Conservation (phyloP, 2,329 filamentous ascomycete species). For the Trichoderma gracile region DNA sequence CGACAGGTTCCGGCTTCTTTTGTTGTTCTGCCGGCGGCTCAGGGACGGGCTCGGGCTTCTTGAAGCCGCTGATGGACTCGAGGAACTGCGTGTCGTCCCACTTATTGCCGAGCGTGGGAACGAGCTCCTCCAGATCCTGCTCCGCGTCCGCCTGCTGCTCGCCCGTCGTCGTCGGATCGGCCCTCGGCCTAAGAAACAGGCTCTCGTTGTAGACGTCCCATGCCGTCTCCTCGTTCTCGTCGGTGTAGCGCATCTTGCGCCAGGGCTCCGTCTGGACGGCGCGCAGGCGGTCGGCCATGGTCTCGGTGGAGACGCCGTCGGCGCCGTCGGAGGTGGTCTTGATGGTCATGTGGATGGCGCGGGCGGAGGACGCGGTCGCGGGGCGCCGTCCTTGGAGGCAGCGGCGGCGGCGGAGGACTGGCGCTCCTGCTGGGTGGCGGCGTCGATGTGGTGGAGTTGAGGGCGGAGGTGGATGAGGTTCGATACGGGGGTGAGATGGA, state of each 20-base stretch:
- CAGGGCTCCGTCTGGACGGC: slow-evolving; percentile 80
- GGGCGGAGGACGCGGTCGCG: slow-evolving; percentile 54
- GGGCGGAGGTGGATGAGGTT: slow-evolving; percentile 87
- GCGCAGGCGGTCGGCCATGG: slow-evolving; percentile 73
- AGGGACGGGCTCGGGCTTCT: slow-evolving; percentile 36
- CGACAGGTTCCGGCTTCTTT: slow-evolving; percentile 34
- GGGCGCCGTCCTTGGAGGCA: slow-evolving; percentile 33
- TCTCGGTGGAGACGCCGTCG: slow-evolving; percentile 65
- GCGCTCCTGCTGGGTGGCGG: slow-evolving; percentile 69
- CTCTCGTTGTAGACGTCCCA: slow-evolving; percentile 76
- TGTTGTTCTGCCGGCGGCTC: slow-evolving; percentile 22
- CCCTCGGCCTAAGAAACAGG: slow-evolving; percentile 50
- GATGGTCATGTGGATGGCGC: slow-evolving; percentile 83
- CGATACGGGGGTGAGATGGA: slow-evolving; percentile 82
- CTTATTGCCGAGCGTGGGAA: slow-evolving; percentile 43
- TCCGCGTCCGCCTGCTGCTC: slow-evolving; percentile 29
- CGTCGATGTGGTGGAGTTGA: slow-evolving; percentile 91
- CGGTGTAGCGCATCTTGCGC: slow-evolving; percentile 75
- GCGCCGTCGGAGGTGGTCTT: slow-evolving; percentile 72
- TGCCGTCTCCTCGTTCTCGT: slow-evolving; percentile 74
- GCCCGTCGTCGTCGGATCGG: slow-evolving; percentile 27
- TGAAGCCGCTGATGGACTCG: slow-evolving; percentile 49
- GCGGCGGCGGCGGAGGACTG: slow-evolving; percentile 44
- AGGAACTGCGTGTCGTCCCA: slow-evolving; percentile 50
- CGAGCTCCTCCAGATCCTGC: slow-evolving; percentile 38